Evolutionary conservation across 805 yeast species (phyloP), one percentile per base, ranked within the genome.

Genomic region (Hagleromyces aurorensis): DNA sequence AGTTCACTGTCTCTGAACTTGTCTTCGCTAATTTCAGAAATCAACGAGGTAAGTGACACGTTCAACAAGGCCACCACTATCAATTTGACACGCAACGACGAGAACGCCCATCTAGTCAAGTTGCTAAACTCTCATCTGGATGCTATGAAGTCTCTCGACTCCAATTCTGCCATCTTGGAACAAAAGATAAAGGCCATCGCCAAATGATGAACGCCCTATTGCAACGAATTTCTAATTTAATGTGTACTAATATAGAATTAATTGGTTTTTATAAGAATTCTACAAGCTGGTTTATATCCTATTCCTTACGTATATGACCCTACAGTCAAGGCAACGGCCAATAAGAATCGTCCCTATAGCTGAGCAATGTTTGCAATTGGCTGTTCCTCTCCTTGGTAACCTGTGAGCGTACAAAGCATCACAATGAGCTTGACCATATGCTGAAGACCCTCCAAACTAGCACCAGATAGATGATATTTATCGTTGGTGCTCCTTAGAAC

Each of bases 71-170:
- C 74, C 25, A 73, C 56, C 4, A 45, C 50, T 5, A 48, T 50
- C 14, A 60, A 57, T 27, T 37, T 46, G n/a, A 40, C 44, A 10
- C 53, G 52, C 17, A 57, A 55, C 18, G 64, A 56, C 18, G 64
- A 58, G 26, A 57, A 55, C 19, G 75, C 73, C 42, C 86, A 78
- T 50, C 72, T 89, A 38, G 78, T 91, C 17, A 78, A 75, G 53
- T 65, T 91, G 40, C 69, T 91, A 50, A 87, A 89, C 52, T 74
- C 84, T 25, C 97, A 91, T 55, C 64, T 91, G 56, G 91, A 87
- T 38, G 84, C 94, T 39, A 68, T 91, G 59, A 85, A 78, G 52
- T 86, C 87, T 67, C 72, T 91, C 33, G 95, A 91, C 50, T 69
- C 68, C 38, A 72, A 77, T 39, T 84, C 94, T 30, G 67, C 67